These are phyloP conservation scores for Krasilnikovozyma curviuscula DNA, from an alignment of 768 basidiomycete species.

Conservation along the genomic window DNA sequence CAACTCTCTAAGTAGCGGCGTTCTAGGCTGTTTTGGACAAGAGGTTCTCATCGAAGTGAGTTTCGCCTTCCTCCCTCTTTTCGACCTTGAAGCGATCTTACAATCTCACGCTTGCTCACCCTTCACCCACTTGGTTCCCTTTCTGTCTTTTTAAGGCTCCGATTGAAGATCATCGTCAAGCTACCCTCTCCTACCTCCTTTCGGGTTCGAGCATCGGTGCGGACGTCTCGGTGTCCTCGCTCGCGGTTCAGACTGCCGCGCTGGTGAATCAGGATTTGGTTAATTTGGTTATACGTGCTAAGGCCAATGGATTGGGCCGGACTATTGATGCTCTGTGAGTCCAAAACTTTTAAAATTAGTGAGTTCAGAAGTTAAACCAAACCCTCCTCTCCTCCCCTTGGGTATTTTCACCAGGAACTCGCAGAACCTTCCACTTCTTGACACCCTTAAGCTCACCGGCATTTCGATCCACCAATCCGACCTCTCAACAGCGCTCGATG, in stretches of 20 bases:
- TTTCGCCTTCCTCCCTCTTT: not conserved
- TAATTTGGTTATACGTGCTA: conserved; percentile 45
- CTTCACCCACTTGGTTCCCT: not conserved
- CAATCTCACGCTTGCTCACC: not conserved
- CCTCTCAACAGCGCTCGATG: conserved; percentile 49
- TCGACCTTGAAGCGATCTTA: not conserved
- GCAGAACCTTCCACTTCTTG: not conserved
- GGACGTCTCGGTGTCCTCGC: conserved; percentile 51
- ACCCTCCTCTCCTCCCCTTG: not conserved
- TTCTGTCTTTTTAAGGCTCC: conserved; percentile 40
- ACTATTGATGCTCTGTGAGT: not conserved
- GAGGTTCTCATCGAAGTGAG: conserved; percentile 54
- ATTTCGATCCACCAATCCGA: conserved; percentile 36
- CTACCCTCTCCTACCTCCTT: conserved; percentile 38
- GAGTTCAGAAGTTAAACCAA: not conserved
- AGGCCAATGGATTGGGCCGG: conserved; percentile 38
- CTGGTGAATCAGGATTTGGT: conserved; percentile 63
- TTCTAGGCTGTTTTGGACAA: conserved; percentile 66
- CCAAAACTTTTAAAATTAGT: not conserved
- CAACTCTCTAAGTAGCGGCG: conserved; percentile 41
- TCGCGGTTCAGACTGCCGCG: conserved; percentile 81
- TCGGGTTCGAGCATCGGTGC: conserved; percentile 34
- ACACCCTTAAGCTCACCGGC: conserved; percentile 25
- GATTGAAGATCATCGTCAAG: conserved; percentile 49
- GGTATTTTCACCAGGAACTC: not conserved